These are phyloP conservation scores for Leccinum rimulosum DNA, from an alignment of 768 basidiomycete species.

Conservation along the genomic window DNA sequence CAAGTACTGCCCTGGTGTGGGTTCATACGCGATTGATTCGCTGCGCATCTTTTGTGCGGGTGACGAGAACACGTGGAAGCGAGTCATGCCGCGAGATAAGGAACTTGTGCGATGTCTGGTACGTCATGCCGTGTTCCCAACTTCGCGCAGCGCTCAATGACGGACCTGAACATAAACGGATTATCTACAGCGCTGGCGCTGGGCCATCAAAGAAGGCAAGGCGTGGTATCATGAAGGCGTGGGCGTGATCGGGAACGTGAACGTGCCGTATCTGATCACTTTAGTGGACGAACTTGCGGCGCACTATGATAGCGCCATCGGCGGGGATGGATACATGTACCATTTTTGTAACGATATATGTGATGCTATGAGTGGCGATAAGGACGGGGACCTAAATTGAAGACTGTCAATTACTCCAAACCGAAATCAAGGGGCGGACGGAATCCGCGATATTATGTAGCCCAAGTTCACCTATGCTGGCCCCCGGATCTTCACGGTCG, in stretches of 20 bases:
- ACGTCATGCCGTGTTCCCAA: constrained; percentile 22
- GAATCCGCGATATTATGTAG: not conserved
- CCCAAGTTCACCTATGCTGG: not conserved
- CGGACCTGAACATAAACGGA: not conserved
- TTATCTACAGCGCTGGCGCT: constrained; percentile 60
- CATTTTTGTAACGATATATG: constrained; percentile 26
- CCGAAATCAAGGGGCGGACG: too few relatives aligned
- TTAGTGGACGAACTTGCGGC: constrained; percentile 40
- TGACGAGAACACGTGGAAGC: constrained; percentile 51
- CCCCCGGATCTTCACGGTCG: not conserved
- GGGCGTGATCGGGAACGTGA: constrained; percentile 40
- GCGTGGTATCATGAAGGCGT: constrained; percentile 45
- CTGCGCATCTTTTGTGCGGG: constrained; percentile 64
- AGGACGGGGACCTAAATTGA: not conserved
- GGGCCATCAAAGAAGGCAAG: constrained; percentile 55
- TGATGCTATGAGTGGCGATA: not conserved
- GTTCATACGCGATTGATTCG: constrained; percentile 72
- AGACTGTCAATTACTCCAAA: not conserved
- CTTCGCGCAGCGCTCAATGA: not conserved
- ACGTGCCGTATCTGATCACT: constrained; percentile 37
- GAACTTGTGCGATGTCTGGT: constrained; percentile 68
- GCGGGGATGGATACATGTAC: constrained; percentile 26
- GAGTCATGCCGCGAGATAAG: constrained; percentile 64
- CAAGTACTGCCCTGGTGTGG: constrained; percentile 62
- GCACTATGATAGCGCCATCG: constrained; percentile 23